Percentiles rank a stretch among this genome's conserved stretches.
These are phyloP conservation scores for Vitis vinifera DNA, from an alignment of 164 flowering plant species.

Conservation along the genomic window DNA sequence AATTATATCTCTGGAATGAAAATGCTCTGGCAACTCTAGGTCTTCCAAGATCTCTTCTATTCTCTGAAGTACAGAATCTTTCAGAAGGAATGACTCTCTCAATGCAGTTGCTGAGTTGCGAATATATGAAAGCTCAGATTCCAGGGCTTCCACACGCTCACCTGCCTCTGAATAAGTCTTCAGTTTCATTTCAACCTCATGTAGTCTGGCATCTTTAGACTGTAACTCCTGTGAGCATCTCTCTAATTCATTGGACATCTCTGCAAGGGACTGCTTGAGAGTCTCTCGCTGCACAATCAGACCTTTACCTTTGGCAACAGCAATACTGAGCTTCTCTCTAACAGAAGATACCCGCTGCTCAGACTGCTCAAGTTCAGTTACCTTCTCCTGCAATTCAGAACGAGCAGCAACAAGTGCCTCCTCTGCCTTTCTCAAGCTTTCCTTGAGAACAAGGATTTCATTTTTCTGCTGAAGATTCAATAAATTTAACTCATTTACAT, in stretches of 20 bases:
- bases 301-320: slow-evolving; percentile 97
- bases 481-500: slow-evolving; percentile 39
- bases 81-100: slow-evolving; percentile 91
- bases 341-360: slow-evolving; percentile 85
- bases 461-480: slow-evolving; percentile 44
- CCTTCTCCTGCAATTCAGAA: slow-evolving; percentile 57
- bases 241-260: slow-evolving; percentile 70
- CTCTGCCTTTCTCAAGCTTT: slow-evolving; percentile 49
- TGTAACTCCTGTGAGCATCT: slow-evolving; percentile 72
- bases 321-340: slow-evolving; percentile 94
- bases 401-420: slow-evolving; percentile 35
- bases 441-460: slow-evolving; percentile 55
- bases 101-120: slow-evolving; percentile 94
- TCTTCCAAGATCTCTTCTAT: slow-evolving; percentile 95
- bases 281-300: slow-evolving; percentile 85
- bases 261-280: slow-evolving; percentile 79
- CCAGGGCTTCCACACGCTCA: slow-evolving; percentile 96
- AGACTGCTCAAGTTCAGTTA: slow-evolving; percentile 76
- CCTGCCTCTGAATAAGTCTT: slow-evolving; percentile 84
- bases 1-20: slow-evolving; percentile 74
- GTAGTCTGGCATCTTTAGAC: slow-evolving; percentile 58
- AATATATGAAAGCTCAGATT: slow-evolving; percentile 96
- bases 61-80: slow-evolving; percentile 92
- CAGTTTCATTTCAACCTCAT: slow-evolving; percentile 70
- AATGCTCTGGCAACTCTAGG: slow-evolving; percentile 88